These are phyloP conservation scores for Asterionellopsis glacialis DNA, from an alignment of 108 stramenopile species.

Conservation along the genomic window DNA sequence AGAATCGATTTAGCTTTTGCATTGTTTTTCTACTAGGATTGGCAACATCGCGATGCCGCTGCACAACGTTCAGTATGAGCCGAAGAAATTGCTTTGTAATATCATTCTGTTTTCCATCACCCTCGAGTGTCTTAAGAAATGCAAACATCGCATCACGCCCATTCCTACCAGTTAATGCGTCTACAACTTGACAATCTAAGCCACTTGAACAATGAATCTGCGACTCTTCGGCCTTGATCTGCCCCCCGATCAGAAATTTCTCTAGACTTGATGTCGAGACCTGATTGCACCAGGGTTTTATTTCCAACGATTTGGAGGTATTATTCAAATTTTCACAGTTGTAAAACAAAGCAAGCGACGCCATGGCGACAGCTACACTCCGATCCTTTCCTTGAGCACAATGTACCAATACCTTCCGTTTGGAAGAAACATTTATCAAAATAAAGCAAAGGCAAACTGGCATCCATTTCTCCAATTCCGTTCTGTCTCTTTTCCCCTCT, in stretches of 20 bases:
- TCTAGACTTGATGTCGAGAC: not conserved
- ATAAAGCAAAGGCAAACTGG: conserved; percentile 63
- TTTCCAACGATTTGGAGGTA: conserved; percentile 9
- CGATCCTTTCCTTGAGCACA: conserved; percentile 81
- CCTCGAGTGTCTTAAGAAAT: conserved; percentile 29
- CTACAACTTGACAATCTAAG: conserved; percentile 13
- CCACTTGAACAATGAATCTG: conserved; percentile 31
- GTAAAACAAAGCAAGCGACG: conserved; percentile 33
- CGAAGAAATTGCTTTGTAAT: conserved; percentile 54
- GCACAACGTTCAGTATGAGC: conserved; percentile 49
- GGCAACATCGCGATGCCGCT: conserved; percentile 55
- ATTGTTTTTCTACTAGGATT: conserved; percentile 64
- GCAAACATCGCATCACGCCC: conserved; percentile 39
- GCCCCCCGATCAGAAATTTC: not conserved
- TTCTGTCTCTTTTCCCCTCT: conserved; percentile 67
- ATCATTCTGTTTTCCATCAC: conserved; percentile 10
- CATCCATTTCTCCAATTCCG: conserved; percentile 60
- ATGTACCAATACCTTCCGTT: conserved; percentile 41
- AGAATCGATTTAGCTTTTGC: conserved; percentile 75
- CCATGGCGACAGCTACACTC: conserved; percentile 66
- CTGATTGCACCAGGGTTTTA: not conserved
- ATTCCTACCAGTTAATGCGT: conserved; percentile 12
- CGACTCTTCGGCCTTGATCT: not conserved
- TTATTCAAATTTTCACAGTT: conserved; percentile 4
- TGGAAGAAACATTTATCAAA: conserved; percentile 22